Percentiles rank a stretch among this genome's conserved stretches.
phyloP scores from a whole-genome alignment of 1,284 basidiomycete genomes.

The Volvariella surrecta region DNA sequence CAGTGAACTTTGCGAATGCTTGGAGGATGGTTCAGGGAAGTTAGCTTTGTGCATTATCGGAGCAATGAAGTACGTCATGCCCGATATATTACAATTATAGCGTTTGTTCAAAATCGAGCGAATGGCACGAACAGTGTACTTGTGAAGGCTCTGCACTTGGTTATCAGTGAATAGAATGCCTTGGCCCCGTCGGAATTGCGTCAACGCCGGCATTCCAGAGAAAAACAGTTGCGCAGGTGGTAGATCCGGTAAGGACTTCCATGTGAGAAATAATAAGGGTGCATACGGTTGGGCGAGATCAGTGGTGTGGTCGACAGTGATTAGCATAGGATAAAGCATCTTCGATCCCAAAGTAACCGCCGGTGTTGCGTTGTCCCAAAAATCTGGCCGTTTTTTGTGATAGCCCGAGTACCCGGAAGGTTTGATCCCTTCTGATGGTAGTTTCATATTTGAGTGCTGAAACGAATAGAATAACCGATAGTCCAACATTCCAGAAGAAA shows the following conservation, averaged over 20 bases:
- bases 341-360: conserved; percentile 13
- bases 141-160: conserved; percentile 38
- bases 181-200: conserved; percentile 30
- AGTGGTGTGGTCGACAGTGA: conserved; percentile 27
- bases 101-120: conserved; percentile 62
- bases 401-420: conserved; percentile 42
- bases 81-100: conserved; percentile 39
- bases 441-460: conserved; percentile 7
- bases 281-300: conserved; percentile 28
- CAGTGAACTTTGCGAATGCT: not conserved
- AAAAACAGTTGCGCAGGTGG: conserved; percentile 50
- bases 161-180: conserved; percentile 36
- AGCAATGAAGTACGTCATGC: conserved; percentile 56
- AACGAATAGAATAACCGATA: conserved; percentile 37
- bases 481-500: conserved; percentile 39
- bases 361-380: conserved; percentile 45
- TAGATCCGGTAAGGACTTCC: conserved; percentile 52
- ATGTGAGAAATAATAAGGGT: conserved; percentile 58
- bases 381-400: conserved; percentile 44
- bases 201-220: conserved; percentile 23
- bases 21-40: not conserved
- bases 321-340: conserved; percentile 46
- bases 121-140: conserved; percentile 55
- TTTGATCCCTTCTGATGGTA: conserved; percentile 15
- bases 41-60: conserved; percentile 45